Base-by-base conservation (phyloP, 305 asterid species). In the Striga hermonthica region DNA sequence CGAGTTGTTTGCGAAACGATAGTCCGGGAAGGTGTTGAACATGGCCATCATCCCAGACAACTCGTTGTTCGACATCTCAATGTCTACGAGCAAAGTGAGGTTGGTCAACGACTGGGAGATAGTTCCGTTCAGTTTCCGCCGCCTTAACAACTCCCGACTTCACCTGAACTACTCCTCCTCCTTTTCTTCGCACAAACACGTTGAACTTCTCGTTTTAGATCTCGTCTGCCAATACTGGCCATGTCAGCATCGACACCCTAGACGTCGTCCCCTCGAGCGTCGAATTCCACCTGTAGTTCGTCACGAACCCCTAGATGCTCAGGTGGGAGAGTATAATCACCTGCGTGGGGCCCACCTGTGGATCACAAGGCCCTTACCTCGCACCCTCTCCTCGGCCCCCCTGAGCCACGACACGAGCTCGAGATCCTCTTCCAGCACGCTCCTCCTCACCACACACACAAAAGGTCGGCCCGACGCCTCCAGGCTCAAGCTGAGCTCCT, bases 31-130 rank as follows among this genome's bases (percentile, higher is more conserved):
- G 0, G 98, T 92, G 65, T 83, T 94, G 11, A 92, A 86, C 3
- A 93, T 95, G 34, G 91, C 87, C 1, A 88, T 92, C 75, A 50
- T 31, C 47, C 98, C 97, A 0, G 95, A 76, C 3, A 92, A 79
- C 67, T 87, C 66, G 63, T 90, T 92, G 74, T 92, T 89, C 0
- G 98, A 92, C 52, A 87, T 55, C 70, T 92, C 91, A 31, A 86
- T 69, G 43, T 90, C 98, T 7, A 85, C 95, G 0, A 92, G 86
- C 55, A 75, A 60, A 0, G 95, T 76, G 0, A 92, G 93, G 64
- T 96, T 57, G 0, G 81, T 76, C 72, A 90, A 66, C 0, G 95
- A 75, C 64, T 72, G 83, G 0, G 98, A 94, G 36, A 92, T 90
- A 6, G 86, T 62, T 9, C 97, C 95, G 7, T 78, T 88, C 37